Conservation (phyloP, 805 yeast species). For the Nakazawaea populi region DNA sequence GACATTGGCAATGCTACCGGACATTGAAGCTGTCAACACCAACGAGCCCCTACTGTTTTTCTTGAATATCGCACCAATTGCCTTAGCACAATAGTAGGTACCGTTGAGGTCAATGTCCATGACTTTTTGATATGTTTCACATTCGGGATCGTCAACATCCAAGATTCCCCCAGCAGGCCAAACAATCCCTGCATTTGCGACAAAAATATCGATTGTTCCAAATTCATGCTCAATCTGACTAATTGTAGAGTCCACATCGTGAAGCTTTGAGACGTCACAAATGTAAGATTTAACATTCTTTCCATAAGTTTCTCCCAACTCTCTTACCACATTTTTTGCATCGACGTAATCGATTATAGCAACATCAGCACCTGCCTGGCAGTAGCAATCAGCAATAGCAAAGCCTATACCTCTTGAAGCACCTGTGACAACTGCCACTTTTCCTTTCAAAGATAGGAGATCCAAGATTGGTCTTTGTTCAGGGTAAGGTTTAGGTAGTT, state of each 20-base stretch:
- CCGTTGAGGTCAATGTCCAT: conserved; percentile 46
- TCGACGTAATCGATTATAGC: conserved; percentile 35
- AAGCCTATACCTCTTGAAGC: conserved; percentile 35
- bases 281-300: conserved; percentile 15
- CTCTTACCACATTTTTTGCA: conserved; percentile 26
- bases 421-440: conserved; percentile 38
- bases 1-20: conserved; percentile 47
- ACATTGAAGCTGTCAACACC: conserved; percentile 51
- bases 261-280: conserved; percentile 28
- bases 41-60: conserved; percentile 43
- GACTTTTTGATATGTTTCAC: conserved; percentile 31
- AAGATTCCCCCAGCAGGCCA: conserved; percentile 28
- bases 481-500: conserved; percentile 4
- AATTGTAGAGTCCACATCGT: conserved; percentile 24
- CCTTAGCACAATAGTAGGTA: conserved; percentile 47
- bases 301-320: conserved; percentile 33
- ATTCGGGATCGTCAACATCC: conserved; percentile 27
- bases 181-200: conserved; percentile 38
- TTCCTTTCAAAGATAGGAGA: conserved; percentile 35
- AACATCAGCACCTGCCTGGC: conserved; percentile 38
- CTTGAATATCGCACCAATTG: conserved; percentile 42
- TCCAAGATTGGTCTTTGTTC: conserved; percentile 19
- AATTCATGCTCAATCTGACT: conserved; percentile 24
- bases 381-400: conserved; percentile 35
- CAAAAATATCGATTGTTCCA: conserved; percentile 34